Evolutionary conservation across 108 stramenopile genomes (phyloP).

Genomic region (Pseudonitzschia delicatissima): DNA sequence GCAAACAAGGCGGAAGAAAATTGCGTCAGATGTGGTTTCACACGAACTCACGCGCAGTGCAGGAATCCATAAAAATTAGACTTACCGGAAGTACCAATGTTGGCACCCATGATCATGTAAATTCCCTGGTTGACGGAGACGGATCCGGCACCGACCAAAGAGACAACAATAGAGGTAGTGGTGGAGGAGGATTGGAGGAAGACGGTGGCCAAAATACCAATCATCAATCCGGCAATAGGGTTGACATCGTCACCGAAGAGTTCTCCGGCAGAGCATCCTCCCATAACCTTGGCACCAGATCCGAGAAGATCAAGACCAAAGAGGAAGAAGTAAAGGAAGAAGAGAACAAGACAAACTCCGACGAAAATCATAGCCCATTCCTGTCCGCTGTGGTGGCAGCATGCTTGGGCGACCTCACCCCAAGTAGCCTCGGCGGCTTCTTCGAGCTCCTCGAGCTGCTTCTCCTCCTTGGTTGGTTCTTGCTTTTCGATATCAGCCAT

Average conservation of each 20-base stretch:
- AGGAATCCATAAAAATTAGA: background rate
- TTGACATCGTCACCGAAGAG: constrained; percentile 79
- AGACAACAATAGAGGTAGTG: constrained; percentile 86
- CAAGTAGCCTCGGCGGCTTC: constrained; percentile 59
- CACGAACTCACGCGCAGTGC: background rate
- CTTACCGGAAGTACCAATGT: constrained; percentile 57
- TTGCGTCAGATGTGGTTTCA: too few relatives aligned
- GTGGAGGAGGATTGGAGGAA: constrained; percentile 87
- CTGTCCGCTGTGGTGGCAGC: constrained; percentile 62
- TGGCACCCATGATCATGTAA: constrained; percentile 91
- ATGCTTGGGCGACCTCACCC: constrained; percentile 69
- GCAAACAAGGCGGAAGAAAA: background rate
- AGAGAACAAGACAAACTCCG: constrained; percentile 47
- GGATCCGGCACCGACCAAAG: constrained; percentile 66
- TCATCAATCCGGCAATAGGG: constrained; percentile 82
- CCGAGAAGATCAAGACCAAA: constrained; percentile 79
- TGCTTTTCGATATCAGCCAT: constrained; percentile 3
- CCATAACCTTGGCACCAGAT: constrained; percentile 78
- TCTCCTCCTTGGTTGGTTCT: background rate
- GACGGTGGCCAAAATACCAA: constrained; percentile 82
- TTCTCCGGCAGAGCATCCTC: constrained; percentile 75
- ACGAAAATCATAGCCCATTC: constrained; percentile 58
- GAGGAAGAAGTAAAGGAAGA: constrained; percentile 91
- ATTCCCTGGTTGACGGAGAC: constrained; percentile 70
- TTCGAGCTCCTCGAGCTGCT: background rate